Base-by-base conservation (phyloP, 164 flowering plant genomes). In the Pachysandra terminalis region DNA sequence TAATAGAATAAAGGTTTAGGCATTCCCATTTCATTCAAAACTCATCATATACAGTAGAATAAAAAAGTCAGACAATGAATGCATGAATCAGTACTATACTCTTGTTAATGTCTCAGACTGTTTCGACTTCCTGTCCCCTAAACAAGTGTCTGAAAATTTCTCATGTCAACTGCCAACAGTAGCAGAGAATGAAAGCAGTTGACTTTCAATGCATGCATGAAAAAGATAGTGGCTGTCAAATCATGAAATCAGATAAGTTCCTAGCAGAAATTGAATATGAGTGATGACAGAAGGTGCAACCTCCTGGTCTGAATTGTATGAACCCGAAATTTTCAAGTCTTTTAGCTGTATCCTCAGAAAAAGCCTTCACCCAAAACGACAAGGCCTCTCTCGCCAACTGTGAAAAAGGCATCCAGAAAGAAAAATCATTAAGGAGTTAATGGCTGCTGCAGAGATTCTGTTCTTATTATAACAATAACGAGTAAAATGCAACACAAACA, bases 341-440 rank as follows among this genome's bases (percentile, higher is more conserved):
- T 80, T 96, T 96, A 26, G 99, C 93, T 37, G 99, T 96, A 74
- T 93, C 99, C 78, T 90, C 97, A 65, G 99, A 96, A 79, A 96
- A 96, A 67, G 98, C 99, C 83, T 93, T 96, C 71, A 96, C 93
- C 99, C 99, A 96, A 72, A 96, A 96, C 58, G 98, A 90, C 75
- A 96, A 68, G 6, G 90, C 79, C 82, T 96, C 99, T 78, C 99
- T 87, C 21, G 92, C 93, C 74, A 96, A 75, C 99, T 96, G 89
- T 73, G 85, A 69, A 65, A 65, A 68, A 61, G 32, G 59, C 9
- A 40, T 58, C 23, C 1, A 25, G 41, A 27, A 24, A 67, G 23
- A 56, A 63, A 49, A 68, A 49, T 22, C 14, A 15, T 57, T 22
- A 58, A 26, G 2, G 9, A 49, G n/a, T 6, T 10, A 13, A 48